Percentiles rank a stretch among this genome's conserved stretches.
These are phyloP conservation scores for Daldinia loculata DNA, from an alignment of 495 filamentous ascomycete species.

Conservation along the genomic window DNA sequence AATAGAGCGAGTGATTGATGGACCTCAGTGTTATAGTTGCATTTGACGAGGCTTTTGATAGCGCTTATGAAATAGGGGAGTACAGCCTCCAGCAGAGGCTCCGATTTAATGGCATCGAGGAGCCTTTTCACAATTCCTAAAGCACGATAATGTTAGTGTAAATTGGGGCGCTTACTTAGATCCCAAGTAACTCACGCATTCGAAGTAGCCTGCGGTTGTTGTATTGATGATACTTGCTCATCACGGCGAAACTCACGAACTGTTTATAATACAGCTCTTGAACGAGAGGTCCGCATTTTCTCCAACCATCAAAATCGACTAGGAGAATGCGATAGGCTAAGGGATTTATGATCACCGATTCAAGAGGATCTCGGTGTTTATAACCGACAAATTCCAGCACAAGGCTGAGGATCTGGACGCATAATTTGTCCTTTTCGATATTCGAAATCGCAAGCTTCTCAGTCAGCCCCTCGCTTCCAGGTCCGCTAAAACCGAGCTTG, in stretches of 20 bases:
- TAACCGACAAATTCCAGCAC: conserved; percentile 90
- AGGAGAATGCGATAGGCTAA: conserved; percentile 90
- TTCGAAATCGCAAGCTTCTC: conserved; percentile 51
- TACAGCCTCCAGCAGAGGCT: conserved; percentile 73
- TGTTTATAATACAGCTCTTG: conserved; percentile 92
- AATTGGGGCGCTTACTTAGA: conserved; percentile 9
- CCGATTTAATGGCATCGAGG: conserved; percentile 86
- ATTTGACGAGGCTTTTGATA: conserved; percentile 78
- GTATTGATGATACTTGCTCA: conserved; percentile 90
- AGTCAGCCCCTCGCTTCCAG: conserved; percentile 51
- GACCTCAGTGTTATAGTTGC: conserved; percentile 80
- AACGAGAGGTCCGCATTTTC: conserved; percentile 73
- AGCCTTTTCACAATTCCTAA: conserved; percentile 88
- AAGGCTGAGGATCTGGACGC: conserved; percentile 74
- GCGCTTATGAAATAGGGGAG: conserved; percentile 78
- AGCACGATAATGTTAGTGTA: conserved; percentile 26
- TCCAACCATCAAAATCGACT: conserved; percentile 92
- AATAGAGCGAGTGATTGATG: conserved; percentile 89
- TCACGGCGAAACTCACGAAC: conserved; percentile 81
- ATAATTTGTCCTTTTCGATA: conserved; percentile 70
- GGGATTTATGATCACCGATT: conserved; percentile 94
- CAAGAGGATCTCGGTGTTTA: conserved; percentile 73
- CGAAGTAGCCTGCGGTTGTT: conserved; percentile 83
- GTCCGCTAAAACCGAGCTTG: conserved; percentile 69
- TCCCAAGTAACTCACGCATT: conserved; percentile 77